Evolutionary conservation across 768 basidiomycete genomes (phyloP), one percentile per base, ranked within the genome.

Genomic region (Russula emetica): DNA sequence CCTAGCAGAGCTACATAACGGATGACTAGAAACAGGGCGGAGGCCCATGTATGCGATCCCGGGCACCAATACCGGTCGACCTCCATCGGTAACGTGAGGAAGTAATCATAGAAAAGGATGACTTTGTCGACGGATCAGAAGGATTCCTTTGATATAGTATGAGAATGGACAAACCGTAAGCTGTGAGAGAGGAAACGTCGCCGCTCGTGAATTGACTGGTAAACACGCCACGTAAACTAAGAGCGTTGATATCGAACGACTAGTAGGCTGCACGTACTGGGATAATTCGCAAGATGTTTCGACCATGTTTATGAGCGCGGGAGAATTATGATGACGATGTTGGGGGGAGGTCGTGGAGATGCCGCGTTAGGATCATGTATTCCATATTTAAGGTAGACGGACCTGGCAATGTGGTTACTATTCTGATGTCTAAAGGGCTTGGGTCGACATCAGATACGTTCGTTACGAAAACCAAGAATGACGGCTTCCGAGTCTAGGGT

Each of bases 21-120:
- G 34, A 68, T 68, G 28, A 61, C 32, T 28, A 72, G 63, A 53
- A 70, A 73, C 7, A 70, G 3, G 10, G 55, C 3, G 3, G 71
- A 70, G 4, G 63, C 56, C 47, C 53, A 62, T 7, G 60, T 67
- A 64, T 67, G 34, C 10, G 40, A 20, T 20, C 57, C 24, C 8
- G 52, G 22, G 10, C 53, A 66, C 83, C 83, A 84, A 70, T 78
- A 79, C 16, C 75, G 70, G 24, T 76, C 74, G 8, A 80, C 72
- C 63, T 84, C 83, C 32, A 63, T 57, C 0, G 66, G 53, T 5
- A 84, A 66, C 0, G 83, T 84, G 44, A 82, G 70, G 45, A 74
- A 42, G 63, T 80, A 81, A 55, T 84, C 83, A 55, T 80, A 79
- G 18, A 77, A 68, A 24, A 78, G 66, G 9, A 76, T 55, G n/a